These are phyloP conservation scores for Cyclotella choctawhatcheeana DNA, from an alignment of 108 stramenopile genomes.

Conservation along the genomic window DNA sequence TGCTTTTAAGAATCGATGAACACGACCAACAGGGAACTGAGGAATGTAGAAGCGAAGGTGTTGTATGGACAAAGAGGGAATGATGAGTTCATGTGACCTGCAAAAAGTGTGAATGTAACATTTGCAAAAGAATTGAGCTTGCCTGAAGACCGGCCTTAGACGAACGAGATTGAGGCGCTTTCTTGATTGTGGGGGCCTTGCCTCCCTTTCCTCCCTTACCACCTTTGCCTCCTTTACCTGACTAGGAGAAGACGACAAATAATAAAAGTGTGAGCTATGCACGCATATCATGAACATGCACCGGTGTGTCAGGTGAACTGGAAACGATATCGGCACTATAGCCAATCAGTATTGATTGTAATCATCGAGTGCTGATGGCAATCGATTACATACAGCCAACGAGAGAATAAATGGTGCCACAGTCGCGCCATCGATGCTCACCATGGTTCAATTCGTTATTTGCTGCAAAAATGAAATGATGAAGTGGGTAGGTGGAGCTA, in stretches of 20 bases:
- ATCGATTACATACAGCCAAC: no score
- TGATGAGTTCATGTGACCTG: not conserved
- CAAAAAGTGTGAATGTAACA: not conserved
- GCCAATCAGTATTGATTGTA: no score
- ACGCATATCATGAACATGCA: no score
- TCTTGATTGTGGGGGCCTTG: constrained; percentile 98
- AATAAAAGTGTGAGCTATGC: constrained; percentile 3
- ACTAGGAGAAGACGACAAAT: constrained; percentile 42
- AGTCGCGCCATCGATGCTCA: no score
- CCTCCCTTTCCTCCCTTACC: constrained; percentile 99
- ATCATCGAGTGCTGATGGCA: no score
- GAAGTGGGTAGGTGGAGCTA: no score
- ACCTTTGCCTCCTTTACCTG: constrained; percentile 97
- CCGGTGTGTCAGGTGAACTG: no score
- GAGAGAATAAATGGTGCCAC: no score
- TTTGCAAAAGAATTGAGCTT: constrained; percentile 3
- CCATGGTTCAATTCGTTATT: no score
- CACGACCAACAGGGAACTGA: constrained; percentile 99
- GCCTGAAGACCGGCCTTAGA: constrained; percentile 96
- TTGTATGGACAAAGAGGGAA: not conserved
- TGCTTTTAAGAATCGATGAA: constrained; percentile 98
- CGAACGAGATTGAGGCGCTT: constrained; percentile 97
- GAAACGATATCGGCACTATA: no score
- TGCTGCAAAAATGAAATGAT: no score
- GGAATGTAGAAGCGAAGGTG: not conserved